Evolutionary conservation across 1,284 basidiomycete genomes (phyloP).

Genomic region (Fomitopsis palustris): DNA sequence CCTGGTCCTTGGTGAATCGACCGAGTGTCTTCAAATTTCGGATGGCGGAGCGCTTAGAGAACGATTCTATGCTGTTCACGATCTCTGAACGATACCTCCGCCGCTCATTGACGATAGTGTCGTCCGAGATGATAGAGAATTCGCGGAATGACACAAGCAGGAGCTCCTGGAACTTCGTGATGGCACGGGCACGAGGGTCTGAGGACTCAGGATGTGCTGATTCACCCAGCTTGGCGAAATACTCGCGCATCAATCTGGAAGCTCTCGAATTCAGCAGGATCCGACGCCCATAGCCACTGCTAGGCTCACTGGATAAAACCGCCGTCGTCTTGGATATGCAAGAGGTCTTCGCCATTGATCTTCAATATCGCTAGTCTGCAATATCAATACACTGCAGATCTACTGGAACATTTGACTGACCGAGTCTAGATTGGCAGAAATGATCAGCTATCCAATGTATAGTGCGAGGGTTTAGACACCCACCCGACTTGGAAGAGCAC

Average conservation of each 20-base stretch:
- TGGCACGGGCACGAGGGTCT: conserved; percentile 89
- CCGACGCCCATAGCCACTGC: conserved; percentile 16
- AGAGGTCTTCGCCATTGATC: conserved; percentile 93
- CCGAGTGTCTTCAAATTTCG: conserved; percentile 85
- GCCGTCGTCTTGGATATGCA: conserved; percentile 97
- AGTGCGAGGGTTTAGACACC: conserved; percentile 29
- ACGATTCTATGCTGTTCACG: conserved; percentile 91
- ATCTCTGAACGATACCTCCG: conserved; percentile 88
- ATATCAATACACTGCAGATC: conserved; percentile 7
- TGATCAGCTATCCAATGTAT: conserved; percentile 1
- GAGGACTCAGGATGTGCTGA: conserved; percentile 90
- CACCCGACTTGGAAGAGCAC: conserved; percentile 97
- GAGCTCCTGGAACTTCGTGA: conserved; percentile 98
- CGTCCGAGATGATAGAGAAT: conserved; percentile 95
- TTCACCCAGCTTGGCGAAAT: conserved; percentile 91
- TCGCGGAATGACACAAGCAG: conserved; percentile 96
- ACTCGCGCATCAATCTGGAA: conserved; percentile 84
- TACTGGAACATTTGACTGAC: conserved; percentile 30
- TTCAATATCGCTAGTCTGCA: conserved; percentile 81
- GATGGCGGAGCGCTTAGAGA: conserved; percentile 92
- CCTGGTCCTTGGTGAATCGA: conserved; percentile 86
- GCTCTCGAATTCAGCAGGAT: not conserved
- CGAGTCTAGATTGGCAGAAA: conserved; percentile 31
- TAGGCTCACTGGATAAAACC: conserved; percentile 84
- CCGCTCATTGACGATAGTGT: conserved; percentile 88